Base-by-base conservation (phyloP, 768 basidiomycete genomes). In the Boletus subcaerulescens region DNA sequence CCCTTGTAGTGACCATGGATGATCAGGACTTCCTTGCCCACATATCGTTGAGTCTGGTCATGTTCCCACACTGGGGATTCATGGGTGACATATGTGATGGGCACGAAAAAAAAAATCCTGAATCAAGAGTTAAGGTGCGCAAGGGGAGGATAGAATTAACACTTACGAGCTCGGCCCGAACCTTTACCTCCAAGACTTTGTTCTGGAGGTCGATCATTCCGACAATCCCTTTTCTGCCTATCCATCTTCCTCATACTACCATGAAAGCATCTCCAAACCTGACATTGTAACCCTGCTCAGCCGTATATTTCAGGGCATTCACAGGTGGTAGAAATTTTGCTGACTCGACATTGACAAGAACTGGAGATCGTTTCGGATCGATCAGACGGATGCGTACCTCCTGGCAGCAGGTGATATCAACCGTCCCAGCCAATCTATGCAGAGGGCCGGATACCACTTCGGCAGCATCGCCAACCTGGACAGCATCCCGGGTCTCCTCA, bases 71-170 rank as follows among this genome's bases (percentile, higher is more conserved):
- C 39, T 5, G 3, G 2, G 24, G 3, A 3, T 10, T 50, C n/a
- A 14, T 46, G 55, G 8, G 55, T 45, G 29, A 56, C 38, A 31
- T 50, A 15, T 20, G 45, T 15, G 17, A 56, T 51, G 0, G 55
- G 45, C 5, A 56, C 9, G 10, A 40, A 18, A 15, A 47, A 47
- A 22, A 11, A 3, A 5, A 13, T n/a, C 32, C 44, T 50, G 18
- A 15, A 8, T 17, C 8, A 6, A 44, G 24, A 29, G n/a, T 44
- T 26, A 44, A 15, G 15, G 24, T 24, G 5, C 24, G 5, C 24
- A 24, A 18, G 24, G 24, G 24, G 24, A 15, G 31, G 17, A 17
- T 2, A 6, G 10, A 20, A 1, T 10, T 36, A 33, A 40, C 18
- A 13, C 39, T 24, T 46, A 47, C 31, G 14, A 26, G 40, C n/a